Conservation (phyloP, 2,329 filamentous ascomycete species). For the Aspergillus amoenus region DNA sequence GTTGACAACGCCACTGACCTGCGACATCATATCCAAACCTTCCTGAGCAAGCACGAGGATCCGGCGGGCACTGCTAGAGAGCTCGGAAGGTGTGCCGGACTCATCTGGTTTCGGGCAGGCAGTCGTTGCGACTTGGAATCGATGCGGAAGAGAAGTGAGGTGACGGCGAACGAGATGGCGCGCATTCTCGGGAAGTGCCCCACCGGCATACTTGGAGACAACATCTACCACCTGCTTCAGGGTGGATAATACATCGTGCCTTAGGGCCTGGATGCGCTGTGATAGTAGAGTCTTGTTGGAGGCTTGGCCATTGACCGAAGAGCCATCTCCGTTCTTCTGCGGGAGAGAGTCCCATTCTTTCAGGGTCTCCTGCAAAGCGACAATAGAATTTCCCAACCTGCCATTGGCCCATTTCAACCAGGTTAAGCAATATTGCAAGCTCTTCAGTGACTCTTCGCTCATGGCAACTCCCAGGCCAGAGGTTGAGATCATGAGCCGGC, state of each 20-base stretch:
- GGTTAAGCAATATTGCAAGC: slow-evolving; percentile 78
- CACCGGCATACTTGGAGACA: slow-evolving; percentile 88
- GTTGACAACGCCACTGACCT: slow-evolving; percentile 84
- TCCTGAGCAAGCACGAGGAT: slow-evolving; percentile 86
- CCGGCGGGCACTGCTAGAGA: slow-evolving; percentile 63
- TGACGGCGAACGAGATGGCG: slow-evolving; percentile 78
- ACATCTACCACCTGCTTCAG: slow-evolving; percentile 79
- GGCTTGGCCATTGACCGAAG: slow-evolving; percentile 19
- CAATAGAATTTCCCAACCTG: slow-evolving; percentile 73
- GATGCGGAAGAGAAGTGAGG: slow-evolving; percentile 77
- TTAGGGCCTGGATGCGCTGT: slow-evolving; percentile 65
- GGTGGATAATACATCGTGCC: slow-evolving; percentile 71
- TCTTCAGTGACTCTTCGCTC: slow-evolving; percentile 81
- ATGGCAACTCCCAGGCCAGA: slow-evolving; percentile 89
- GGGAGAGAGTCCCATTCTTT: slow-evolving; percentile 73
- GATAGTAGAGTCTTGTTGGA: slow-evolving; percentile 24
- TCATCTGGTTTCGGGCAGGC: slow-evolving; percentile 37
- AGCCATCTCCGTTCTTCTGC: slow-evolving; percentile 26
- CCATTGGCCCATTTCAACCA: slow-evolving; percentile 80
- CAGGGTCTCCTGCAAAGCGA: slow-evolving; percentile 70
- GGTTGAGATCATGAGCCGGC: slow-evolving; percentile 82
- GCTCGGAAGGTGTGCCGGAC: slow-evolving; percentile 40
- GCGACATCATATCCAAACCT: slow-evolving; percentile 88
- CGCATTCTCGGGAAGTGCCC: slow-evolving; percentile 86
- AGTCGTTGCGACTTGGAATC: slow-evolving; percentile 72